Percentiles rank a stretch among this genome's conserved stretches.
Evolutionary conservation across 331 rosid species (phyloP).

Genomic region (Pyracantha coccinea): DNA sequence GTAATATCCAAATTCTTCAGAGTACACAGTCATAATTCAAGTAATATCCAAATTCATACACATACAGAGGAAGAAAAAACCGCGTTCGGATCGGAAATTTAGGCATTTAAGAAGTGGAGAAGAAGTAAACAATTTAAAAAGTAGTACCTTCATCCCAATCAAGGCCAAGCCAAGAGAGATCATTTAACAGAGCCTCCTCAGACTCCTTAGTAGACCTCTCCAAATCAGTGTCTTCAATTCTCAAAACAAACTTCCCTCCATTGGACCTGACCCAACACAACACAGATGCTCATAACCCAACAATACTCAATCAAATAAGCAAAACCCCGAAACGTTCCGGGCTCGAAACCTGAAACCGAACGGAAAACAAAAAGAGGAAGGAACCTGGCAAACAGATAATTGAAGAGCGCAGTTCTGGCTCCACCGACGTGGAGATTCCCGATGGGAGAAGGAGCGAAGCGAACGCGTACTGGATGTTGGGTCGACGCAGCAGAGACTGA

Average conservation of each 20-base stretch:
- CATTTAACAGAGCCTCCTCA: slow-evolving; percentile 77
- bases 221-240: slow-evolving; percentile 98
- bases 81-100: background rate
- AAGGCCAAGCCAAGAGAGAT: slow-evolving; percentile 96
- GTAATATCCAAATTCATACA: background rate
- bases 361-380: background rate
- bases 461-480: slow-evolving; percentile 61
- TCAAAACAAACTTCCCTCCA: slow-evolving; percentile 84
- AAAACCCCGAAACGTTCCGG: background rate
- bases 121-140: background rate
- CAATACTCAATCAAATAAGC: background rate
- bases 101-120: background rate
- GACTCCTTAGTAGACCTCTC: slow-evolving; percentile 91
- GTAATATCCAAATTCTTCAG: no score
- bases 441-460: slow-evolving; percentile 95
- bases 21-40: background rate
- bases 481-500: slow-evolving; percentile 38
- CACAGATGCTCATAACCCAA: background rate
- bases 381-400: slow-evolving; percentile 86
- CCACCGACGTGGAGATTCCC: slow-evolving; percentile 99
- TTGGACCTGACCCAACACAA: slow-evolving; percentile 51
- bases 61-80: background rate
- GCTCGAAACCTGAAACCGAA: background rate
- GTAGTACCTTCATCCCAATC: slow-evolving; percentile 86
- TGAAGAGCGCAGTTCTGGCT: slow-evolving; percentile 91